These are phyloP conservation scores for Tetraselmis chui DNA, from an alignment of 139 green algal genomes.

Conservation along the genomic window DNA sequence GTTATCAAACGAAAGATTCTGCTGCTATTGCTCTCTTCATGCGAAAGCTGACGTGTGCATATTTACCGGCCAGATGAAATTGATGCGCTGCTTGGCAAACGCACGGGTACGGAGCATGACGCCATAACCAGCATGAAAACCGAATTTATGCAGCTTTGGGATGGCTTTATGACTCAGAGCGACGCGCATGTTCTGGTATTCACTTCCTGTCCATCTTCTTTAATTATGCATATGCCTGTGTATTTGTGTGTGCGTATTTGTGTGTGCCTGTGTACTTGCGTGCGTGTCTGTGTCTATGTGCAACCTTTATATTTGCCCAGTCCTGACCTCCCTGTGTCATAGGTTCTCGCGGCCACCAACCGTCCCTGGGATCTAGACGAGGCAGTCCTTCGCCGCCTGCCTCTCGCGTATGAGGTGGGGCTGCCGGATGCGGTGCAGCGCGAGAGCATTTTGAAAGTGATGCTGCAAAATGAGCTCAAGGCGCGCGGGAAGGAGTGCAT, in stretches of 20 bases:
- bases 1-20: too few relatives aligned
- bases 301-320: not conserved
- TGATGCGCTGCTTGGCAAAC: slow-evolving; percentile 82
- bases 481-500: slow-evolving; percentile 10
- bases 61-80: slow-evolving; percentile 69
- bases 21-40: not conserved
- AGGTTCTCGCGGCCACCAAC: slow-evolving; percentile 85
- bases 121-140: slow-evolving; percentile 80
- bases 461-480: slow-evolving; percentile 25
- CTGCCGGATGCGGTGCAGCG: slow-evolving; percentile 55
- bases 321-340: not conserved
- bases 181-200: slow-evolving; percentile 55
- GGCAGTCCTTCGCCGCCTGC: slow-evolving; percentile 57
- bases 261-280: too few relatives aligned
- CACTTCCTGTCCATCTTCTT: not conserved
- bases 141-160: slow-evolving; percentile 98
- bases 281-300: not conserved
- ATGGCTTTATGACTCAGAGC: slow-evolving; percentile 72
- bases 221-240: not conserved
- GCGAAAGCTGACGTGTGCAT: not conserved
- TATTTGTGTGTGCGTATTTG: too few relatives aligned
- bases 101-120: slow-evolving; percentile 78
- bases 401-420: slow-evolving; percentile 31
- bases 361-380: slow-evolving; percentile 60
- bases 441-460: slow-evolving; percentile 50